A percentile compares a stretch with the other conserved stretches of the same genome.
These are phyloP conservation scores for Bombardia bombarda DNA, from an alignment of 495 filamentous ascomycete genomes.

Conservation along the genomic window DNA sequence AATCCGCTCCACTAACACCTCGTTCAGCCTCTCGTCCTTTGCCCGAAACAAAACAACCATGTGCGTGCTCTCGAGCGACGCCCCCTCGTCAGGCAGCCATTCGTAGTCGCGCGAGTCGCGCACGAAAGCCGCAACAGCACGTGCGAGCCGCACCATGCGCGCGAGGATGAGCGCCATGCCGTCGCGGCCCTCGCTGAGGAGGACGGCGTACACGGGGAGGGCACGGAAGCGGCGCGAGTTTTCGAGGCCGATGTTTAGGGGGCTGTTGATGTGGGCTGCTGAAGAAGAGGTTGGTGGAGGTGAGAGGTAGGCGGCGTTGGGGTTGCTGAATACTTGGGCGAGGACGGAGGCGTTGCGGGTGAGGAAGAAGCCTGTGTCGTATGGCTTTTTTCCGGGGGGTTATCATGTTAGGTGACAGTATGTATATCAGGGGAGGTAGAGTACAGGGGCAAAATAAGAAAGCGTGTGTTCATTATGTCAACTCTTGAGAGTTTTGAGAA, in stretches of 20 bases:
- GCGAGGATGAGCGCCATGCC: conserved; percentile 67
- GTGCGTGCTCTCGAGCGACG: conserved; percentile 41
- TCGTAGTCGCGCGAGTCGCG: conserved; percentile 51
- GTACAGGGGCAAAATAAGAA: no score
- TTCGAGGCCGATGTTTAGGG: conserved; percentile 81
- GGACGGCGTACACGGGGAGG: conserved; percentile 75
- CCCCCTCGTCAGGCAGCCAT: conserved; percentile 46
- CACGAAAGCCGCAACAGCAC: conserved; percentile 56
- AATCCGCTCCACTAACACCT: conserved; percentile 55
- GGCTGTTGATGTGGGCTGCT: conserved; percentile 55
- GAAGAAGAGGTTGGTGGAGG: conserved; percentile 21
- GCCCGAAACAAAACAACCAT: conserved; percentile 80
- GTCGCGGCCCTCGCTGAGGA: conserved; percentile 63
- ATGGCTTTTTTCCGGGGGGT: conserved; percentile 55
- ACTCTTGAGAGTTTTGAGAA: no score
- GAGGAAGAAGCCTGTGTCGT: conserved; percentile 89
- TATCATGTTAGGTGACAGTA: no score
- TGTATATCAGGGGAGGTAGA: no score
- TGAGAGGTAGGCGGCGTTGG: conserved; percentile 76
- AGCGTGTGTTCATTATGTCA: no score
- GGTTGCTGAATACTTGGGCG: conserved; percentile 65
- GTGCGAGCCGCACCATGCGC: conserved; percentile 62
- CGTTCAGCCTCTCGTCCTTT: conserved; percentile 58
- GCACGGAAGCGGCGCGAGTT: conserved; percentile 90
- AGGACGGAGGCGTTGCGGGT: conserved; percentile 52